These are phyloP conservation scores for Sarcomyxa edulis DNA, from an alignment of 768 basidiomycete genomes.

Conservation along the genomic window DNA sequence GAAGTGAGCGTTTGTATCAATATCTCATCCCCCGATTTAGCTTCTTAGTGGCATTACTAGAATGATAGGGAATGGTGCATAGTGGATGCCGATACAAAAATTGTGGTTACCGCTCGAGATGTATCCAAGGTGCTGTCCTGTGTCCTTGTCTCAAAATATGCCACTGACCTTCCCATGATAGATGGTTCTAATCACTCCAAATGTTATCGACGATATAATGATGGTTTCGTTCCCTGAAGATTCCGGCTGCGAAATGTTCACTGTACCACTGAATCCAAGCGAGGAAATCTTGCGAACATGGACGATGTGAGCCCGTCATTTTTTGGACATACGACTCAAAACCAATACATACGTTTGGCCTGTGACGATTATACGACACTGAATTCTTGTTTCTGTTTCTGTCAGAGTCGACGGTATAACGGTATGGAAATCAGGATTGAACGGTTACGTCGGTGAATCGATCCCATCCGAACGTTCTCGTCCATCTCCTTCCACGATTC, in stretches of 20 bases:
- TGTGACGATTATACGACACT: too few relatives aligned
- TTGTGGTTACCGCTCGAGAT: conserved; percentile 65
- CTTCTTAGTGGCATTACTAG: conserved; percentile 26
- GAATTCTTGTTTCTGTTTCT: too few relatives aligned
- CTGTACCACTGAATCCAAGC: conserved; percentile 52
- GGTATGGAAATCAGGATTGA: conserved; percentile 47
- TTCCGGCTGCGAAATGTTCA: conserved; percentile 52
- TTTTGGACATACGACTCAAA: too few relatives aligned
- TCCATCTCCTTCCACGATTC: conserved; percentile 44
- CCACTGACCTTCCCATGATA: conserved; percentile 17
- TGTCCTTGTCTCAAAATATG: background rate
- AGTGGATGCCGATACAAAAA: conserved; percentile 47
- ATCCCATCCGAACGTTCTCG: conserved; percentile 16
- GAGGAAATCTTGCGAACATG: conserved; percentile 44
- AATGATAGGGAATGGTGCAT: conserved; percentile 71
- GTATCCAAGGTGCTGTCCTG: conserved; percentile 44
- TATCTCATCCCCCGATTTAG: background rate
- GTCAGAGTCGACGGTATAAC: conserved; percentile 47
- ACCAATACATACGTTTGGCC: too few relatives aligned
- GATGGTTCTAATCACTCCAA: conserved; percentile 66
- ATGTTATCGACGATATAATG: conserved; percentile 43
- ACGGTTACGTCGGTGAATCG: conserved; percentile 62
- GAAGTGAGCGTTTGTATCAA: conserved; percentile 44
- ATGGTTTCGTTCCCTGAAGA: conserved; percentile 55
- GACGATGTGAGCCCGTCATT: conserved; percentile 42